phyloP scores from a whole-genome alignment of 176 grass and related monocot genomes.

The Dactylis glomerata region DNA sequence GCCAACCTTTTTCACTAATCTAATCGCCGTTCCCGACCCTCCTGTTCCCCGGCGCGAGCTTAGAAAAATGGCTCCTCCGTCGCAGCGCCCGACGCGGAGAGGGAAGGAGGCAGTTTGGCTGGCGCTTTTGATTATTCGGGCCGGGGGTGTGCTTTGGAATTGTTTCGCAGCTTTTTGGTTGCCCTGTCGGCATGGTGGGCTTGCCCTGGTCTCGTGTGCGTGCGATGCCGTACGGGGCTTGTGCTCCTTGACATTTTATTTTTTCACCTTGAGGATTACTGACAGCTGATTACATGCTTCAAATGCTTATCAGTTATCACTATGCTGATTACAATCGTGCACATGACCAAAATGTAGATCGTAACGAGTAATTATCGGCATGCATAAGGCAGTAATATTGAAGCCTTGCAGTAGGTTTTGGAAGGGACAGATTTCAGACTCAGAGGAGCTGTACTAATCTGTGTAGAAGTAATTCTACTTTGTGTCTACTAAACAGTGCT shows the following conservation, averaged over 20 bases:
- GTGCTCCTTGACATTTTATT: neutral
- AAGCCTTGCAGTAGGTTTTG: neutral
- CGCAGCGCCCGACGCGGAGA: neutral
- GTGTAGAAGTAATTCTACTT: neutral
- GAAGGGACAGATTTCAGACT: neutral
- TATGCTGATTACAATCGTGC: too few species aligned
- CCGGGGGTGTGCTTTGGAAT: constrained; percentile 8
- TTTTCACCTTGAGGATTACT: neutral
- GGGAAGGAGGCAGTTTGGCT: neutral
- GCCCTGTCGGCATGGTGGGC: constrained; percentile 24
- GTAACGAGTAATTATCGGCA: too few species aligned
- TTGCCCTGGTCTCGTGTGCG: neutral
- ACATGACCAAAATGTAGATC: too few species aligned
- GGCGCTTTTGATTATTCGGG: constrained; percentile 27
- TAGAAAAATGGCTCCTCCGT: neutral
- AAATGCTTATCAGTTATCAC: neutral
- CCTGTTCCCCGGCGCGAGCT: neutral
- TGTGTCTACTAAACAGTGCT: too few species aligned
- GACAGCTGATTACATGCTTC: neutral
- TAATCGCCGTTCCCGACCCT: constrained; percentile 26
- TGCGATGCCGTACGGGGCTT: neutral
- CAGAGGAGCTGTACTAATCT: neutral
- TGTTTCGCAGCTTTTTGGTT: constrained; percentile 37
- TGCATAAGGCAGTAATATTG: too few species aligned
- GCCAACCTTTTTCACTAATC: constrained; percentile 10